Conservation (phyloP, 106 monocot genomes). For the Dioscorea zingiberensis region DNA sequence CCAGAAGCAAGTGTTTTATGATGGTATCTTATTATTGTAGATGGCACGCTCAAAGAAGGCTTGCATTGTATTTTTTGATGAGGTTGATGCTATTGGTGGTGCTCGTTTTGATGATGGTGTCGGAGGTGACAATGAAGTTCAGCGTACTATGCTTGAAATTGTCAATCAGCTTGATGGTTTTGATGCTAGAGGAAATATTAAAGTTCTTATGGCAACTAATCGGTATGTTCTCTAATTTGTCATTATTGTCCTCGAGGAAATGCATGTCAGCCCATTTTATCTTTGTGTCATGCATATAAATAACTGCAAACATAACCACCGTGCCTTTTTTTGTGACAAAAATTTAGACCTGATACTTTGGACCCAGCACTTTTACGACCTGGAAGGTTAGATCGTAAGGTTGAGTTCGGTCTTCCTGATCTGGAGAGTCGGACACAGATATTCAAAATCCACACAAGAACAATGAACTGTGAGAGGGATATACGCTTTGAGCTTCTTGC, state of each 20-base stretch:
- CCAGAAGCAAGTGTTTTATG: no score
- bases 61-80: constrained; percentile 97
- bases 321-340: not conserved
- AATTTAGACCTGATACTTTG: constrained; percentile 73
- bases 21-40: constrained; percentile 21
- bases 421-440: constrained; percentile 93
- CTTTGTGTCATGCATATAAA: not conserved
- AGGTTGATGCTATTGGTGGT: constrained; percentile 96
- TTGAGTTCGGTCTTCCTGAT: constrained; percentile 94
- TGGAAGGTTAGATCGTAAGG: constrained; percentile 92
- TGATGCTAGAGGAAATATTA: constrained; percentile 91
- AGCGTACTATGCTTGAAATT: constrained; percentile 97
- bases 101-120: constrained; percentile 99
- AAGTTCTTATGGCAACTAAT: constrained; percentile 98
- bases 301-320: not conserved
- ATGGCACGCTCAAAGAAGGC: constrained; percentile 98
- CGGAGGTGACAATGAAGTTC: constrained; percentile 97
- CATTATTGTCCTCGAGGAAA: not conserved
- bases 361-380: constrained; percentile 91
- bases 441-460: constrained; percentile 95
- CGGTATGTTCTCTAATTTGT: constrained; percentile 36
- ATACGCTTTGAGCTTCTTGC: constrained; percentile 95
- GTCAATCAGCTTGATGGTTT: constrained; percentile 97
- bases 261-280: not conserved
- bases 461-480: constrained; percentile 98